Base-by-base conservation (phyloP, 257 asterid species). In the Asclepias syriaca region DNA sequence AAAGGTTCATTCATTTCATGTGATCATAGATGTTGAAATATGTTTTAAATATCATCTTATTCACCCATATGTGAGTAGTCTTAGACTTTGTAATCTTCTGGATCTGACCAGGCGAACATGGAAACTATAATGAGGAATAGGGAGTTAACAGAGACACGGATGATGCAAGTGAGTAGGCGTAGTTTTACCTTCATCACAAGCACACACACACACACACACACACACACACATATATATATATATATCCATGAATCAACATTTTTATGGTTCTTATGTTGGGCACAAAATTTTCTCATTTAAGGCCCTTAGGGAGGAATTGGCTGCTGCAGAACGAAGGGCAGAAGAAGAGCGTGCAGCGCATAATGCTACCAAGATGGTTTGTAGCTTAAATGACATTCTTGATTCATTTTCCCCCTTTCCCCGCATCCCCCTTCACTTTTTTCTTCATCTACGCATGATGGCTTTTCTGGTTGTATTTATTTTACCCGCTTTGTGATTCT, bases 311-410 rank as follows among this genome's bases (percentile, higher is more conserved):
- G 99, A 92, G 79, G 99, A 95, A 82, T 79, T 92, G 74, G 86
- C 95, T 68, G 87, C 95, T n/a, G 88, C 93, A 19, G 99, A 95
- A 80, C 85, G 98, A 74, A 88, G 98, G 84, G 95, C 96, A 63
- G 99, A 95, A 79, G 99, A 95, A 77, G 99, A 95, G 87, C 99
- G 75, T 82, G 83, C 96, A 83, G 89, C 98, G 46, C 97, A 95
- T 81, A 92, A 77, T 81, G 85, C 96, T 74, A 83, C 89, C 63
- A 95, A 92, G 84, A 85, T 88, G 99, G 99, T 95, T 74, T 59
- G 70, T 79, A 58, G 39, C 63, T 55, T 65, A 24, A 61, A 65
- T 43, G 43, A 64, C 56, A n/a, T 54, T 37, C 51, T 71, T 78
- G 45, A 3, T 6, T 45, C 60, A 29, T 24, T 48, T 14, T 8